Evolutionary conservation across 345 rosid species (phyloP), one percentile per base, ranked within the genome.

Genomic region (Cardamine occulta): DNA sequence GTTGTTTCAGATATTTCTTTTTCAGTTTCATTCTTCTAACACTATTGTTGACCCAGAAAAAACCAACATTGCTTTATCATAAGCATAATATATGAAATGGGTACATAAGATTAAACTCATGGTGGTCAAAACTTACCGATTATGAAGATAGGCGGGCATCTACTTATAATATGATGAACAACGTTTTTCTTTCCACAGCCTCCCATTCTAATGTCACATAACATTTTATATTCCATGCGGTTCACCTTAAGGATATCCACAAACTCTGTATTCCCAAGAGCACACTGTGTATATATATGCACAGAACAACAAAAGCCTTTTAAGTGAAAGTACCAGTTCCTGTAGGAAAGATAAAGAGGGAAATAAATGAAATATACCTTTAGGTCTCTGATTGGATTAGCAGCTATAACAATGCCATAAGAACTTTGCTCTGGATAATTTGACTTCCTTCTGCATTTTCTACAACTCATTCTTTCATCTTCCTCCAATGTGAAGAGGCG

Each of bases 221-320:
- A 4, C 57, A 64, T 21, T 32, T 19, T 14, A 17, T 14, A 9
- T 11, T 55, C 56, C 77, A 54, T 42, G 48, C 28, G 64, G 56
- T 42, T 44, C 24, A 14, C 3, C 49, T 74, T 65, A 15, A 65
- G 64, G 71, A 74, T 55, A 56, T 74, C 64, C 49, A 39, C 72
- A 65, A 74, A 74, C 35, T 54, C 45, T 4, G 23, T 29, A 64
- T 74, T 7, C 58, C 48, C 48, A 65, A 55, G 24, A 2, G 35
- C 65, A 70, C 64, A 7, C 75, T 76, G 70, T 39, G 15, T 5
- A n/a, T n/a, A n/a, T n/a, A n/a, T n/a, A n/a, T n/a, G n/a, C n/a
- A 31, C 31, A 21, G 10, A 59, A 77, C 49, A 60, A 0, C 23
- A 49, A 58, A 8, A 75, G 4, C 39, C 23, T 21, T 44, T 19